A percentile compares a stretch with the other conserved stretches of the same genome.
phyloP scores from a whole-genome alignment of 1,139 yeast genomes.

The Saccharomycopsis hybrid region DNA sequence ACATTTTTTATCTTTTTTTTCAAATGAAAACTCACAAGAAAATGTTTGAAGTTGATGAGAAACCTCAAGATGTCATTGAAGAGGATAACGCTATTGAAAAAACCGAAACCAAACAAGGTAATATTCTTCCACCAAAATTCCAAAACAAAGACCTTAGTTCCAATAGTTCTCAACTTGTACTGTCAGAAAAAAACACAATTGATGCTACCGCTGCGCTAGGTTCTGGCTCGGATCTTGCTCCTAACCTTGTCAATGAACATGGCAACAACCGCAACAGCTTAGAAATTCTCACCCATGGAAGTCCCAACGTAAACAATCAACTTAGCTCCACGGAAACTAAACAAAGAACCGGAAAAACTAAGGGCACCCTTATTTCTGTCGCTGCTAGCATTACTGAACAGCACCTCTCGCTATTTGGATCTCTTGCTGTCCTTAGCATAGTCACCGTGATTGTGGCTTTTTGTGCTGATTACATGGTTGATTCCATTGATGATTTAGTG shows the following conservation, averaged over 20 bases:
- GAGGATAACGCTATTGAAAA: not conserved
- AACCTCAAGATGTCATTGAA: constrained; percentile 29
- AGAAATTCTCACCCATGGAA: not conserved
- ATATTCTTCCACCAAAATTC: too few species aligned
- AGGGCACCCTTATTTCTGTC: constrained; percentile 8
- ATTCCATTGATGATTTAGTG: constrained; percentile 86
- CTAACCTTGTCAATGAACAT: too few species aligned
- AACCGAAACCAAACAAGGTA: too few species aligned
- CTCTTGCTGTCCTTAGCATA: constrained; percentile 42
- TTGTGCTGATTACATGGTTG: constrained; percentile 91
- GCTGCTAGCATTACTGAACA: constrained; percentile 8
- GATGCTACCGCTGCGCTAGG: too few species aligned
- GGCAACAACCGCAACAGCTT: not conserved
- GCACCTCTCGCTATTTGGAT: constrained; percentile 5
- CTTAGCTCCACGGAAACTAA: not conserved
- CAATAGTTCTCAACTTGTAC: too few species aligned
- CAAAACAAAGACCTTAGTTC: too few species aligned
- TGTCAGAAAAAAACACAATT: too few species aligned
- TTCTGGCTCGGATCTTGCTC: too few species aligned
- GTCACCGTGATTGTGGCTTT: constrained; percentile 80
- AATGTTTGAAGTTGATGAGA: constrained; percentile 45
- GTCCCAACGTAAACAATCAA: not conserved
- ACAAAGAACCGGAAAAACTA: not conserved
- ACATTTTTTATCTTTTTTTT: constrained; percentile 72
- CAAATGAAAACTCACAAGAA: constrained; percentile 82